Evolutionary conservation across 1,284 basidiomycete genomes (phyloP).

Genomic region (Exsudoporus floridanus): DNA sequence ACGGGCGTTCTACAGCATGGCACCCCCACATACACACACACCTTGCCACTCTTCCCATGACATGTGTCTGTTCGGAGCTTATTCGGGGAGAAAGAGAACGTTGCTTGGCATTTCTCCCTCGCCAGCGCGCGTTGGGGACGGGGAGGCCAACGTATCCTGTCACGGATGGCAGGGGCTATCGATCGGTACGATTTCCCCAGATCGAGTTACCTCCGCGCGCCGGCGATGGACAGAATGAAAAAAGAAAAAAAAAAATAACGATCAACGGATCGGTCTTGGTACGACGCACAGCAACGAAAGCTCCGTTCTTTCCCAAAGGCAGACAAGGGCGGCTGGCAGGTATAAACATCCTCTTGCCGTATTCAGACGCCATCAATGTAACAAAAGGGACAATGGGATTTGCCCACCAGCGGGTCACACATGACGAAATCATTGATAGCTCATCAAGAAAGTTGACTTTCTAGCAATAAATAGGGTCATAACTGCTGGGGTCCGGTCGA

Average conservation of each 20-base stretch:
- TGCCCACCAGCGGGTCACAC: conserved; percentile 11
- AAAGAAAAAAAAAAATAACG: background rate
- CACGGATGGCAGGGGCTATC: conserved; percentile 17
- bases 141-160: conserved; percentile 1
- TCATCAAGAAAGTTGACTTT: conserved; percentile 29
- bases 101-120: background rate
- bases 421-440: conserved; percentile 31
- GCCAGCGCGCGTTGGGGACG: background rate
- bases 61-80: conserved; percentile 11
- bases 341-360: conserved; percentile 1
- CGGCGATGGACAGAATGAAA: conserved; percentile 14
- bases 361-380: conserved; percentile 13
- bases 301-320: conserved; percentile 11
- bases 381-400: conserved; percentile 13
- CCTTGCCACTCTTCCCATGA: background rate
- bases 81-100: too few relatives aligned
- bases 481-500: conserved; percentile 16
- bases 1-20: conserved; percentile 9
- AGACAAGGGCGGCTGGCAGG: background rate
- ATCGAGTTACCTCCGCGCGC: conserved; percentile 23
- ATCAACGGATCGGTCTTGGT: conserved; percentile 19
- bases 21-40: too few relatives aligned
- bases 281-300: background rate
- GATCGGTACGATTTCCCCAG: conserved; percentile 21
- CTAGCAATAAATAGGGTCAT: conserved; percentile 29